Evolutionary conservation across 2,329 filamentous ascomycete genomes (phyloP).

Genomic region (Aspergillus sp.): DNA sequence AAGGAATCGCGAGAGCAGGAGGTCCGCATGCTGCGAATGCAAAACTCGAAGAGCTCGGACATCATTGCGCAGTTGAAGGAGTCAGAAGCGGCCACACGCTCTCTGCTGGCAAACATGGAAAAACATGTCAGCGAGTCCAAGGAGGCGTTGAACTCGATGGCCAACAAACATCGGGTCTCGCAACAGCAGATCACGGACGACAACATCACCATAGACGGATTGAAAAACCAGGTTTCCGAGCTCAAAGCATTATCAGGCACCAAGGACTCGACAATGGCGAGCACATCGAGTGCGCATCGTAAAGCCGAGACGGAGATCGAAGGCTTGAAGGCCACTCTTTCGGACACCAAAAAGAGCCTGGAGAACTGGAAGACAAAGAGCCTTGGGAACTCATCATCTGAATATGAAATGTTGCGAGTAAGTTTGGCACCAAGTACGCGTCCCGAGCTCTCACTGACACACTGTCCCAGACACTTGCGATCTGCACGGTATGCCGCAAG

Average conservation of each 20-base stretch:
- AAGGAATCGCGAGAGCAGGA: conserved; percentile 79
- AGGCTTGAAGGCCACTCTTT: conserved; percentile 65
- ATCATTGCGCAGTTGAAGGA: conserved; percentile 92
- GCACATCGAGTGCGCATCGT: conserved; percentile 53
- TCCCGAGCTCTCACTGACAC: conserved; percentile 15
- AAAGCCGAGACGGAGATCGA: conserved; percentile 64
- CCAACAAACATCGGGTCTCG: conserved; percentile 63
- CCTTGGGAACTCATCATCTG: conserved; percentile 67
- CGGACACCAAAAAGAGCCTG: conserved; percentile 70
- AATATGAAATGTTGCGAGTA: conserved; percentile 79
- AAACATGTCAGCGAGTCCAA: conserved; percentile 80
- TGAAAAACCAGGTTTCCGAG: conserved; percentile 67
- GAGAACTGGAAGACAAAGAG: conserved; percentile 80
- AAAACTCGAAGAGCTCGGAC: conserved; percentile 84
- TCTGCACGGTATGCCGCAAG: conserved; percentile 85
- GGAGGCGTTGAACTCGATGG: conserved; percentile 63
- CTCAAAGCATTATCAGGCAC: conserved; percentile 63
- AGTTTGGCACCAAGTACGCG: too few species aligned
- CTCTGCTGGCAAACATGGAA: conserved; percentile 72
- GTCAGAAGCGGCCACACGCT: conserved; percentile 66
- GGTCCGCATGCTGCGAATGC: conserved; percentile 65
- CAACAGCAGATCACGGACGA: conserved; percentile 65
- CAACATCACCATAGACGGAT: conserved; percentile 57
- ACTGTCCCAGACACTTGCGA: conserved; percentile 54
- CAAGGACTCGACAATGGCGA: conserved; percentile 61